Evolutionary conservation across 768 basidiomycete species (phyloP).

Genomic region (Phanerochaete sordida): DNA sequence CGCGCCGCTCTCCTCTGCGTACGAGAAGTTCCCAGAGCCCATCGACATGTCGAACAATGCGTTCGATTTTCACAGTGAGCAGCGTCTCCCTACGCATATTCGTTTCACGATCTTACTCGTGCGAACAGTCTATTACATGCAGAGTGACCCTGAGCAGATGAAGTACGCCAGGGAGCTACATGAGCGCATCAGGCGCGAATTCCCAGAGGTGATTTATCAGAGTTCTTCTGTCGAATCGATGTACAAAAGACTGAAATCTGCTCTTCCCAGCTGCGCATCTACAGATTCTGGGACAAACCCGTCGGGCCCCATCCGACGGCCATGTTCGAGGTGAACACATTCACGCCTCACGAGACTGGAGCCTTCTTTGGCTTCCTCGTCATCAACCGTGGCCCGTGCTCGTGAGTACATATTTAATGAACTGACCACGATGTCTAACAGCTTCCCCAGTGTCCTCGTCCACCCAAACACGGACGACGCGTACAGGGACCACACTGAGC

Average conservation of each 20-base stretch:
- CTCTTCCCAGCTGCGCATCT: conserved; percentile 50
- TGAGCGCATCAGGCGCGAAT: conserved; percentile 57
- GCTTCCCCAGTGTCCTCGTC: conserved; percentile 50
- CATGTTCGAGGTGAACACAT: conserved; percentile 72
- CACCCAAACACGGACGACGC: conserved; percentile 66
- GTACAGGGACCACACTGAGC: conserved; percentile 59
- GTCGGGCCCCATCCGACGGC: conserved; percentile 67
- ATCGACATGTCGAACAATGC: conserved; percentile 52
- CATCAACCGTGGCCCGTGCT: conserved; percentile 67
- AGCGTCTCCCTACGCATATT: not conserved
- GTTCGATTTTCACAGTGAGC: conserved; percentile 72
- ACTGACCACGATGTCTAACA: not conserved
- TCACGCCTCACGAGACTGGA: conserved; percentile 65
- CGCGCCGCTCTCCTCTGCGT: conserved; percentile 43
- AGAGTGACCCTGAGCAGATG: conserved; percentile 35
- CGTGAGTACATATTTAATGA: conserved; percentile 40
- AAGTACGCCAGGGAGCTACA: conserved; percentile 54
- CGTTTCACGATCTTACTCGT: not conserved
- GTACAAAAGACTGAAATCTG: not conserved
- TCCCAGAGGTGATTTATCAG: conserved; percentile 62
- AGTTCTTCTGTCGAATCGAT: not conserved
- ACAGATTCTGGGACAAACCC: conserved; percentile 58
- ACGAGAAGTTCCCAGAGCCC: conserved; percentile 52
- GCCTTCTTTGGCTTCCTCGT: conserved; percentile 65
- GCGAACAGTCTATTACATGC: conserved; percentile 60